Conservation (phyloP, 2,329 filamentous ascomycete genomes). For the Leptodontidium sp. region DNA sequence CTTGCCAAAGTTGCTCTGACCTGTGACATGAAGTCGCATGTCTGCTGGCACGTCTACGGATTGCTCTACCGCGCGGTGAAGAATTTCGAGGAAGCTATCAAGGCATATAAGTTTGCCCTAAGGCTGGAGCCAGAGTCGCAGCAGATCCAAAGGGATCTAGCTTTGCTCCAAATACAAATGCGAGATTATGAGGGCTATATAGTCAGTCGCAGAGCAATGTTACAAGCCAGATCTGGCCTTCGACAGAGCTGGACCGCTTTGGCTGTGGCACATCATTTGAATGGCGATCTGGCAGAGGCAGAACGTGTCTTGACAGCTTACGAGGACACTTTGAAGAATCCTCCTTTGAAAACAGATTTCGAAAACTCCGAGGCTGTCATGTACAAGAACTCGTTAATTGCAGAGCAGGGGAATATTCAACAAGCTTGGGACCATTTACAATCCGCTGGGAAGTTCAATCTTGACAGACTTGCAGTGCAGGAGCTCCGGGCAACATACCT, state of each 20-base stretch:
- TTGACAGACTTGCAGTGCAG: slow-evolving; percentile 85
- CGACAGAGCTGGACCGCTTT: slow-evolving; percentile 98
- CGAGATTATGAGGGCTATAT: slow-evolving; percentile 94
- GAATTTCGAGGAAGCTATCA: slow-evolving; percentile 99
- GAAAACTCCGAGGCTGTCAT: slow-evolving; percentile 94
- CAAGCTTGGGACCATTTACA: slow-evolving; percentile 89
- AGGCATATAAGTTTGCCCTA: slow-evolving; percentile 97
- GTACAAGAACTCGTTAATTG: slow-evolving; percentile 96
- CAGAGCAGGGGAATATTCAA: slow-evolving; percentile 83
- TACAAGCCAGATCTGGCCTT: slow-evolving; percentile 81
- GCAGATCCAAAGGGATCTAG: slow-evolving; percentile 94
- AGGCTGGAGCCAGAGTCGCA: slow-evolving; percentile 91
- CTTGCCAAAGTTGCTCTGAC: slow-evolving; percentile 91
- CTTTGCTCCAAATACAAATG: slow-evolving; percentile 94
- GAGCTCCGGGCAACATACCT: slow-evolving; percentile 89
- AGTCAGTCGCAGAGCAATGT: slow-evolving; percentile 86
- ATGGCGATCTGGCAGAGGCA: slow-evolving; percentile 84
- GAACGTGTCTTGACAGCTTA: slow-evolving; percentile 92
- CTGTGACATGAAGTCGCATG: slow-evolving; percentile 98
- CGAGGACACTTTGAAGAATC: slow-evolving; percentile 88
- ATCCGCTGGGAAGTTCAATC: slow-evolving; percentile 75
- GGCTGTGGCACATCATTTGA: slow-evolving; percentile 89
- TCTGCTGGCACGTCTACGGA: slow-evolving; percentile 99
- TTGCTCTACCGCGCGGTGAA: slow-evolving; percentile 91
- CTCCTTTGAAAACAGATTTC: slow-evolving; percentile 79